Percentiles rank a stretch among this genome's conserved stretches.
phyloP scores from a whole-genome alignment of 2,329 filamentous ascomycete genomes.

The Apiospora rasikravindrae region DNA sequence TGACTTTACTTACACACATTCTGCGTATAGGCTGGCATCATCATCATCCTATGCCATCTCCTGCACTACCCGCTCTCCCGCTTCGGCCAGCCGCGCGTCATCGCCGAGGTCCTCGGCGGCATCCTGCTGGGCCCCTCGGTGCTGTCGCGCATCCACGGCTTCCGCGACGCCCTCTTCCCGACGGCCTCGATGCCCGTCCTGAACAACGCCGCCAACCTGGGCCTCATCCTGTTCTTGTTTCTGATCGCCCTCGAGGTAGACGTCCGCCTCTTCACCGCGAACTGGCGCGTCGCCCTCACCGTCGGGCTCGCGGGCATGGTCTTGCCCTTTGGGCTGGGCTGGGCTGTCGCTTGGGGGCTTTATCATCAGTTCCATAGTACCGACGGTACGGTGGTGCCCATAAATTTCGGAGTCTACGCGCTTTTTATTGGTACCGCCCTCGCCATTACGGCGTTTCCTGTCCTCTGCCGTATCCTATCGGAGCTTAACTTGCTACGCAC shows the following conservation, averaged over 20 bases:
- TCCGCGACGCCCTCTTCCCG: constrained; percentile 71
- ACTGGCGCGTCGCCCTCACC: constrained; percentile 72
- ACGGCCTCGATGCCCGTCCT: constrained; percentile 68
- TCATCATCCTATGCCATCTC: constrained; percentile 74
- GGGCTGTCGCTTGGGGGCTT: constrained; percentile 72
- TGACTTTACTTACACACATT: background rate
- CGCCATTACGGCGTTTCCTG: constrained; percentile 89
- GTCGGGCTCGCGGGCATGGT: constrained; percentile 74
- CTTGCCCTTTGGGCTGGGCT: constrained; percentile 74
- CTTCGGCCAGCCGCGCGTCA: constrained; percentile 75
- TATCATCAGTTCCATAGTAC: constrained; percentile 65
- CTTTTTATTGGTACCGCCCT: constrained; percentile 92
- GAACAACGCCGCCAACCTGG: constrained; percentile 73
- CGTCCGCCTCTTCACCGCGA: constrained; percentile 67
- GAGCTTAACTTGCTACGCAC: constrained; percentile 86
- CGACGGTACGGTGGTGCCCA: constrained; percentile 30
- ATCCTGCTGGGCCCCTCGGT: constrained; percentile 77
- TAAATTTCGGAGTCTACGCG: constrained; percentile 48
- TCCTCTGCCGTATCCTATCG: constrained; percentile 90
- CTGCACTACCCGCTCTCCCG: constrained; percentile 75
- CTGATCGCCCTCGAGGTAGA: constrained; percentile 79
- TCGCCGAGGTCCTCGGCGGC: constrained; percentile 78
- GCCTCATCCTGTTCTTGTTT: constrained; percentile 75
- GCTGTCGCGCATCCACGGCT: constrained; percentile 74
- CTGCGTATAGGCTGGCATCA: constrained; percentile 65